phyloP scores from a whole-genome alignment of 257 asterid genomes.

The Solanum neorickii region DNA sequence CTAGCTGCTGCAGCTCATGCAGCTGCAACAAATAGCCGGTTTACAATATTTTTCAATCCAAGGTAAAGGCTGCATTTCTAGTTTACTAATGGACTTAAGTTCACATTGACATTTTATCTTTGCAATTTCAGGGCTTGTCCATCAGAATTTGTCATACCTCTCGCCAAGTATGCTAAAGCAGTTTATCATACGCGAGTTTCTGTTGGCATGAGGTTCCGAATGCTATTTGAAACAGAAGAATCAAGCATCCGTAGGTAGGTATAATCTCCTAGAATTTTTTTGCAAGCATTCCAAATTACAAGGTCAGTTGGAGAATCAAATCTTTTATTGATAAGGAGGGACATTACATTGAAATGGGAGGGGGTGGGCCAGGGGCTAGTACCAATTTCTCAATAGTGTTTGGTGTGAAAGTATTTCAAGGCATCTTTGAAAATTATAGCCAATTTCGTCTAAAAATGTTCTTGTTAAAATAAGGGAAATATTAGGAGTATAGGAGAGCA shows the following conservation, averaged over 20 bases:
- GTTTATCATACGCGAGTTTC: slow-evolving; percentile 76
- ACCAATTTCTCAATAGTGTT: neutral
- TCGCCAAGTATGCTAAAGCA: slow-evolving; percentile 77
- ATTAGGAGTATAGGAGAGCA: neutral
- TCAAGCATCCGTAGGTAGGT: slow-evolving; percentile 85
- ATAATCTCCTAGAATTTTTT: neutral
- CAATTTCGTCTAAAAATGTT: neutral
- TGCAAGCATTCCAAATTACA: neutral
- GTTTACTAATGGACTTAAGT: neutral
- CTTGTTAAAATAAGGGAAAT: neutral
- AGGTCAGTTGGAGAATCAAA: neutral
- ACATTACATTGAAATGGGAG: neutral
- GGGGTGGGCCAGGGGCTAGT: neutral
- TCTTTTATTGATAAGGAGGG: neutral
- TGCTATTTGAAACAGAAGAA: slow-evolving; percentile 92
- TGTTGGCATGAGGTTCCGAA: slow-evolving; percentile 91
- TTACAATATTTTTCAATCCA: slow-evolving; percentile 79
- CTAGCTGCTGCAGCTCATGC: slow-evolving; percentile 98
- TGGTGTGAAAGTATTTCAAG: neutral
- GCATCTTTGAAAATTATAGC: neutral
- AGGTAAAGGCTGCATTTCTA: slow-evolving; percentile 29
- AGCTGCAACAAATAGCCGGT: slow-evolving; percentile 81
- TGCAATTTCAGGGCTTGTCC: slow-evolving; percentile 72
- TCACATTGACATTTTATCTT: neutral
- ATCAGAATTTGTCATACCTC: slow-evolving; percentile 82